Conservation (phyloP, 2,329 filamentous ascomycete species). For the Aspergillus jensenii region DNA sequence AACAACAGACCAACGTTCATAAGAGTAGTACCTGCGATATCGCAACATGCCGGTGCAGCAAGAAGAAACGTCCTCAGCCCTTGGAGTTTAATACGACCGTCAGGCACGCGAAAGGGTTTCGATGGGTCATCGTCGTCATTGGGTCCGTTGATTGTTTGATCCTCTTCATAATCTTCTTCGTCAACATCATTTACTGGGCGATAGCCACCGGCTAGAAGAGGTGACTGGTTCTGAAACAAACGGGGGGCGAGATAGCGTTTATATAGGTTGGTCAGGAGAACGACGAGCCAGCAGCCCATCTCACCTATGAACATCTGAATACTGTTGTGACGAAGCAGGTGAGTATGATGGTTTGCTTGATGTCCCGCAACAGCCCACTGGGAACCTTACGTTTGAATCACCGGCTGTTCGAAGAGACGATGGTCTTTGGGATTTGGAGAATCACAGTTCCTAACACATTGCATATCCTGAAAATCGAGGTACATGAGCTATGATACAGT, state of each 20-base stretch:
- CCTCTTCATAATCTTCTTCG: conserved; percentile 47
- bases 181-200: conserved; percentile 59
- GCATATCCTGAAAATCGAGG: conserved; percentile 68
- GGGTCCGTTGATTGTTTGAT: conserved; percentile 44
- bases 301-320: conserved; percentile 98
- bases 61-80: conserved; percentile 74
- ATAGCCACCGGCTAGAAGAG: conserved; percentile 59
- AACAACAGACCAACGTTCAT: conserved; percentile 97
- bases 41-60: conserved; percentile 83
- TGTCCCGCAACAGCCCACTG: background rate
- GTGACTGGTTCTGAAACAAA: conserved; percentile 37
- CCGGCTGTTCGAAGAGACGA: conserved; percentile 84
- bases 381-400: conserved; percentile 72
- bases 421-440: conserved; percentile 64
- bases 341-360: background rate
- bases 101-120: conserved; percentile 55
- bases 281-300: conserved; percentile 91
- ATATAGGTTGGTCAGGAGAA: conserved; percentile 69
- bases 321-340: conserved; percentile 26
- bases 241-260: conserved; percentile 51
- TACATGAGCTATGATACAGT: conserved; percentile 2
- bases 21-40: conserved; percentile 90
- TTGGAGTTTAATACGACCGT: conserved; percentile 60
- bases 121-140: conserved; percentile 47
- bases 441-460: conserved; percentile 91